Conservation (phyloP, 306 rosid species). For the Benincasa hispida region DNA sequence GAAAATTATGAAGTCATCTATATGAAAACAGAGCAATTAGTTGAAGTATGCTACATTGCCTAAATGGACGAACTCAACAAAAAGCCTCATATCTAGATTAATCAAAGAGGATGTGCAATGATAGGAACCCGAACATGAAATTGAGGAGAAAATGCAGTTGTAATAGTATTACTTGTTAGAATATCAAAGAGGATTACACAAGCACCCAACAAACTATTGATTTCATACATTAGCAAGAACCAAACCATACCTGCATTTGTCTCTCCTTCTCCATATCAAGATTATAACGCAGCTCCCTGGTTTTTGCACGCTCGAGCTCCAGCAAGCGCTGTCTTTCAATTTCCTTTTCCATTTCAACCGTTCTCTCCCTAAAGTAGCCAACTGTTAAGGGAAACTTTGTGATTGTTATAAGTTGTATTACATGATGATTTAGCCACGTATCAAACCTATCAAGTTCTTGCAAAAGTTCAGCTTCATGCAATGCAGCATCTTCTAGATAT, state of each 20-base stretch:
- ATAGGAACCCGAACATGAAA: not conserved
- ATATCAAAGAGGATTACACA: not conserved
- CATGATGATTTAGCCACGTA: constrained; percentile 10
- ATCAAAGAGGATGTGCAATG: not conserved
- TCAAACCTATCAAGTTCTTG: constrained; percentile 81
- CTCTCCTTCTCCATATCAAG: constrained; percentile 93
- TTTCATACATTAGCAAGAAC: not conserved
- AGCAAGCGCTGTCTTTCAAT: constrained; percentile 70
- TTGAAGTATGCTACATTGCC: not conserved
- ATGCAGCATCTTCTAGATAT: constrained; percentile 58
- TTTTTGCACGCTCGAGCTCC: constrained; percentile 79
- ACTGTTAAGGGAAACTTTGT: constrained; percentile 1
- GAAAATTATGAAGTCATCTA: not conserved
- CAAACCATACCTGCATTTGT: constrained; percentile 59
- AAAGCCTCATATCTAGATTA: not conserved
- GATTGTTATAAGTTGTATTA: not conserved
- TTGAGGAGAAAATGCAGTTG: not conserved
- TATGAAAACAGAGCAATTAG: not conserved
- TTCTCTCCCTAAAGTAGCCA: constrained; percentile 51
- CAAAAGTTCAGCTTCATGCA: constrained; percentile 64
- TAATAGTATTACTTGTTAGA: not conserved
- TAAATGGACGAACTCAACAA: not conserved
- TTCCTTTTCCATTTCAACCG: constrained; percentile 71
- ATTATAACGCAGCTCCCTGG: constrained; percentile 79
- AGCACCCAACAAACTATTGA: not conserved